Base-by-base conservation (phyloP, 2,329 filamentous ascomycete genomes). In the Thielaviopsis cerberus region DNA sequence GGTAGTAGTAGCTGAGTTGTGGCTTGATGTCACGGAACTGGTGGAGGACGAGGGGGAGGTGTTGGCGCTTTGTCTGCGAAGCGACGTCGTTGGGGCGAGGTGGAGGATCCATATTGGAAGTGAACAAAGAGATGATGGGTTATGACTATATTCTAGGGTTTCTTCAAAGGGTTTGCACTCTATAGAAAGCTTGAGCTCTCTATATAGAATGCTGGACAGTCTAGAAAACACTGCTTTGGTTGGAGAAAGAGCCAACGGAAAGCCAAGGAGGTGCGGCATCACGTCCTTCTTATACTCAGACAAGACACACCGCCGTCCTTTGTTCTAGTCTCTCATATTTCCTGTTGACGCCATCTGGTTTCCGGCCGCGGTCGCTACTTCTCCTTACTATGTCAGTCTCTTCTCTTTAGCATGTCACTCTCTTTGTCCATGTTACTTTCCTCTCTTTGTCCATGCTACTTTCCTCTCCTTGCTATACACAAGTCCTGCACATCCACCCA, bases 1-100 rank as follows among this genome's bases (percentile, higher is more conserved):
- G 67, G 66, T 79, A 79, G 50, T 84, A 73, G 64, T 78, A 76
- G 2, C 83, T 87, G 63, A 73, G 76, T 4, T 75, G 75, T 17
- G 74, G 75, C 74, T 72, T 85, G 64, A 70, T 69, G 59, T 73
- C 71, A 60, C 70, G 73, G 69, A 77, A 81, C 65, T 78, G 73
- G 37, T 74, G 72, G 65, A 74, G 77, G 64, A 87, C 79, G 62
- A 77, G 72, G 17, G 84, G 83, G 62, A 87, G 82, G 66, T 82
- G 85, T 60, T 76, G 76, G 26, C 55, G 54, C 34, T 60, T 57
- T 13, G 58, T 57, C 30, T 57, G 55, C 25, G 37, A 51, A 26
- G 55, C 54, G 20, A 57, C 52, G 25, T 60, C 54, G n/a, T 60
- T 60, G 27, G 58, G 54, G 25, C 55, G 58, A 7, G 58, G 54